Evolutionary conservation across 2,329 filamentous ascomycete genomes (phyloP).

Genomic region (Colletotrichum cereale): DNA sequence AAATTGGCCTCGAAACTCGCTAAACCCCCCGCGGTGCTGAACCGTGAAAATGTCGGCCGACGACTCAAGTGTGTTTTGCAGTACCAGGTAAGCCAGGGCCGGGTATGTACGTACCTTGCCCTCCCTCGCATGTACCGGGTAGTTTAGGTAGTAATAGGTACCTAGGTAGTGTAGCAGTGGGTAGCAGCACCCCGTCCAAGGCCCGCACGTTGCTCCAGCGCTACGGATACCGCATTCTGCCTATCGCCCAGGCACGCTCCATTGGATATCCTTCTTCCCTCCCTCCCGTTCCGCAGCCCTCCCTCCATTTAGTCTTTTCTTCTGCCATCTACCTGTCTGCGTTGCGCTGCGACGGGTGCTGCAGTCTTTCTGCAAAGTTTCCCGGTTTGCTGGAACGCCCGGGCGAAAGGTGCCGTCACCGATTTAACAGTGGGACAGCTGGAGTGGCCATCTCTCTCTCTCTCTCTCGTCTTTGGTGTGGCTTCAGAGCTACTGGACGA

Average conservation of each 20-base stretch:
- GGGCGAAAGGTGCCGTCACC: slow-evolving; percentile 18
- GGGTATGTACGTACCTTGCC: slow-evolving; percentile 16
- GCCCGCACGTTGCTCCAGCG: slow-evolving; percentile 34
- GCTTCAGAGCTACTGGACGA: background rate
- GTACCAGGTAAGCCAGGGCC: background rate
- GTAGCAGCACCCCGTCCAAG: background rate
- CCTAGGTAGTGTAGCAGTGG: background rate
- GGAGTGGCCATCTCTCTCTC: background rate
- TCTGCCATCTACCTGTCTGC: background rate
- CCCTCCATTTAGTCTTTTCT: background rate
- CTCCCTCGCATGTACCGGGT: background rate
- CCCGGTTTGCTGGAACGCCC: slow-evolving; percentile 34
- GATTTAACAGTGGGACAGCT: background rate
- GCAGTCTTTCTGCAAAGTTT: slow-evolving; percentile 22
- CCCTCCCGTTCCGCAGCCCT: slow-evolving; percentile 9
- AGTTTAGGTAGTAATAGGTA: background rate
- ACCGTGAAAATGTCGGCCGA: background rate
- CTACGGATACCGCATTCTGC: slow-evolving; percentile 25
- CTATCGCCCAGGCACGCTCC: slow-evolving; percentile 32
- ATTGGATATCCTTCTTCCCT: slow-evolving; percentile 18
- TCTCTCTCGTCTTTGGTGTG: background rate
- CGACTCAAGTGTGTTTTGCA: background rate
- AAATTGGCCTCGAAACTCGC: slow-evolving; percentile 25
- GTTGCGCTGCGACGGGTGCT: slow-evolving; percentile 9
- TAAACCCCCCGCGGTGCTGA: slow-evolving; percentile 10